Base-by-base conservation (phyloP, 202 grass and related monocot species). In the Elaeis oleifera region DNA sequence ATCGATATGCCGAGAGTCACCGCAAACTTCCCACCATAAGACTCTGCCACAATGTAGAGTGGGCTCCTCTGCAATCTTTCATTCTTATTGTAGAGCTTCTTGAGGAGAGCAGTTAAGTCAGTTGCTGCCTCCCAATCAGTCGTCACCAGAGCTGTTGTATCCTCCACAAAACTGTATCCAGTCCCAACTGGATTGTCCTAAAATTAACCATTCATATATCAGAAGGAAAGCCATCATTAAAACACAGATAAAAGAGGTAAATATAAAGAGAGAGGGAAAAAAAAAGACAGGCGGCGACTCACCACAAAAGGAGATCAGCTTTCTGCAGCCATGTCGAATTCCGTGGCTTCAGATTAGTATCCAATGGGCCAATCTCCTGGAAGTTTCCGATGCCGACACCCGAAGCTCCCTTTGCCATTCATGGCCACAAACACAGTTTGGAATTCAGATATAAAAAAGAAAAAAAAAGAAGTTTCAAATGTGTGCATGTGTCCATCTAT, bases 151-250 rank as follows among this genome's bases (percentile, higher is more conserved):
- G 84, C 77, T 23, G 48, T 77, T 53, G 3, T 48, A 64, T 88
- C 82, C 53, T 96, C 87, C 28, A 91, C 92, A 83, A 54, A 96
- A 73, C 87, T 91, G 81, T 74, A 97, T n/a, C 92, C 92, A 1
- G 84, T 97, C 32, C 92, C 92, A 13, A 97, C 92, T 0, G 92
- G 92, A 67, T 86, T 97, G 75, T 96, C 92, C 86, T 95, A 71
- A 44, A 13, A 11, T 44, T 13, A 5, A 8, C 36, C 36, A 13
- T 3, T 0, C 28, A 28, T 28, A 5, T 5, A 28, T 28, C 27
- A 5, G 4, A 39, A 39, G 32, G 8, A 39, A 39, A 9, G 8
- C 32, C 32, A 20, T 20, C 23, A 13, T 3, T 13, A 44, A 39
- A 39, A 11, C 9, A 1, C 9, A 44, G 36, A 44, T 14, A 44